phyloP scores from a whole-genome alignment of 2,329 filamentous ascomycete genomes.

The Exophiala phaeomuriformis region DNA sequence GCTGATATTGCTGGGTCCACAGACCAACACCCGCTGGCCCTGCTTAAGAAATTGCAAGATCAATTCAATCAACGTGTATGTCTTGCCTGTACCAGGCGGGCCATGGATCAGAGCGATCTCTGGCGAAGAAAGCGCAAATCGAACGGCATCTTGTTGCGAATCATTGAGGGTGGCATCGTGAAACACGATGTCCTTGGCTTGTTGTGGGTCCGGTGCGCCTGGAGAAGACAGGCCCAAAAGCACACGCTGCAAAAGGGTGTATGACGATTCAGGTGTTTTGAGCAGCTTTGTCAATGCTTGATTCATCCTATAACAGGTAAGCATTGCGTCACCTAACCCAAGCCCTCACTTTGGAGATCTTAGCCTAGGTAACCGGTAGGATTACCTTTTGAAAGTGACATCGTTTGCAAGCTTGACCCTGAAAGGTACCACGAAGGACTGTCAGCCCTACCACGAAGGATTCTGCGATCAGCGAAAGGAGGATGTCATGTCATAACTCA shows the following conservation, averaged over 20 bases:
- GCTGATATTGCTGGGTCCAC: constrained; percentile 91
- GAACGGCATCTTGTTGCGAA: constrained; percentile 56
- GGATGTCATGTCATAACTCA: constrained; percentile 36
- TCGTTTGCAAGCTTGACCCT: constrained; percentile 61
- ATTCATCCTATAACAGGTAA: constrained; percentile 44
- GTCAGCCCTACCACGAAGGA: constrained; percentile 30
- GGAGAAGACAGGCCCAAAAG: constrained; percentile 54
- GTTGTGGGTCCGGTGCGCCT: constrained; percentile 43
- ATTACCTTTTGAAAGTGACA: constrained; percentile 55
- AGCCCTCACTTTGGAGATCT: no score
- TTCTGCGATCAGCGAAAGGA: not conserved
- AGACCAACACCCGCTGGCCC: constrained; percentile 74
- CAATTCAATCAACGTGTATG: constrained; percentile 89
- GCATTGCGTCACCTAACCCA: no score
- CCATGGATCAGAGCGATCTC: constrained; percentile 90
- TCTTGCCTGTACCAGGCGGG: constrained; percentile 93
- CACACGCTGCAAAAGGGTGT: constrained; percentile 53
- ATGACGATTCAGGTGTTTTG: constrained; percentile 49
- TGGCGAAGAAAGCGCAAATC: constrained; percentile 74
- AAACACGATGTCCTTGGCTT: constrained; percentile 45
- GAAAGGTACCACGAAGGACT: constrained; percentile 14
- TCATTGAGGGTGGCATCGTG: constrained; percentile 52
- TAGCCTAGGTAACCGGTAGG: no score
- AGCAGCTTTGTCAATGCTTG: constrained; percentile 56
- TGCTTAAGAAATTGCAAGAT: constrained; percentile 81